Percentiles rank a stretch among this genome's conserved stretches.
Evolutionary conservation across 768 basidiomycete species (phyloP).

Genomic region (Cubamyces lactineus): DNA sequence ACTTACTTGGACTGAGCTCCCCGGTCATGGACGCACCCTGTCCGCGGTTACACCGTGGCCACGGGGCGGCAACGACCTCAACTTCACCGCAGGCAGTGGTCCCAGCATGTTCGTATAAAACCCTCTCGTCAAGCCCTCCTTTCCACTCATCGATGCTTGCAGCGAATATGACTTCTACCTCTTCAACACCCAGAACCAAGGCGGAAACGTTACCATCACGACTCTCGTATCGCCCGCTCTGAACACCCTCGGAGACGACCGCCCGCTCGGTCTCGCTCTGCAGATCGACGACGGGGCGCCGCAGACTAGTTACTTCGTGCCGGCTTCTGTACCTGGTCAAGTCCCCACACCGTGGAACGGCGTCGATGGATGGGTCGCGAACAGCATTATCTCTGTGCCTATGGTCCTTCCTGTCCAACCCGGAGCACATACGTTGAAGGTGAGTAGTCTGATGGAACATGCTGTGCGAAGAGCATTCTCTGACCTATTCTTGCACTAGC

Average conservation of each 20-base stretch:
- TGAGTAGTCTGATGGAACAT: slow-evolving; percentile 25
- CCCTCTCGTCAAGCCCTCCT: neutral
- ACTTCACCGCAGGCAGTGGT: slow-evolving; percentile 64
- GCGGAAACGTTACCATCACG: slow-evolving; percentile 52
- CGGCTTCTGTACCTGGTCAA: slow-evolving; percentile 47
- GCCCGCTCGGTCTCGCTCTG: slow-evolving; percentile 55
- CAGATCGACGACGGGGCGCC: slow-evolving; percentile 50
- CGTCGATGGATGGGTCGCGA: slow-evolving; percentile 55
- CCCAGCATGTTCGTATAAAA: slow-evolving; percentile 53
- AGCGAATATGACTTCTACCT: slow-evolving; percentile 71
- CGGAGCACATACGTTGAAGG: slow-evolving; percentile 64
- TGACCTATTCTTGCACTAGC: slow-evolving; percentile 30
- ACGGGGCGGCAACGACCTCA: slow-evolving; percentile 50
- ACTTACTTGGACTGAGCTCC: slow-evolving; percentile 61
- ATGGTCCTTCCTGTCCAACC: slow-evolving; percentile 46
- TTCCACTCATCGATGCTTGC: slow-evolving; percentile 4
- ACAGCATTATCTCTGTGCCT: slow-evolving; percentile 48
- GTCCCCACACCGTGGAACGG: slow-evolving; percentile 53
- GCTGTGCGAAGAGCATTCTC: neutral
- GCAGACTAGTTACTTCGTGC: slow-evolving; percentile 51
- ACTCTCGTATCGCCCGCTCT: slow-evolving; percentile 55
- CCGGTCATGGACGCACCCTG: slow-evolving; percentile 60
- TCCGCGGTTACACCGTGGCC: slow-evolving; percentile 67
- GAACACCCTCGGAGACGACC: slow-evolving; percentile 52
- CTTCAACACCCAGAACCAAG: slow-evolving; percentile 51